Percentiles rank a stretch among this genome's conserved stretches.
Conservation (phyloP, 345 rosid genomes). For the Balakata baccata region DNA sequence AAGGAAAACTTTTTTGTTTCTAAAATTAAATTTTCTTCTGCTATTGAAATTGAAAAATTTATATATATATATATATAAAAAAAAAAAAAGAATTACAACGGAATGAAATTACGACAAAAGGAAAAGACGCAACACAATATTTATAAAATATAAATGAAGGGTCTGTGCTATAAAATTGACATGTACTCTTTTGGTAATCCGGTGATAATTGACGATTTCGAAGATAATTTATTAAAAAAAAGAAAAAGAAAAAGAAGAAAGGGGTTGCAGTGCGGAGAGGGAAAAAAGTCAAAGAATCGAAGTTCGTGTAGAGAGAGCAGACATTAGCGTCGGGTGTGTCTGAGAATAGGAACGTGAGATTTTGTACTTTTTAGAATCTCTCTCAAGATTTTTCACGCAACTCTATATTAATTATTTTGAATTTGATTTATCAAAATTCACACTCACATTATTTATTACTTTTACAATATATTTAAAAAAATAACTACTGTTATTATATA, state of each 20-base stretch:
- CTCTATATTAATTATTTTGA: too few species aligned
- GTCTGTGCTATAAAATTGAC: background rate
- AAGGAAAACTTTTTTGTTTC: too few species aligned
- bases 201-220: background rate
- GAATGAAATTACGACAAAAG: background rate
- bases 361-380: constrained; percentile 12
- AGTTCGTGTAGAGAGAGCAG: constrained; percentile 1
- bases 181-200: background rate
- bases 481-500: too few species aligned
- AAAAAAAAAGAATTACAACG: too few species aligned
- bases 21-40: too few species aligned
- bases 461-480: too few species aligned
- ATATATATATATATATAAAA: too few species aligned
- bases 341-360: background rate
- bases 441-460: too few species aligned
- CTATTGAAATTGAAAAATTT: too few species aligned
- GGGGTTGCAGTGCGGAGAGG: too few species aligned
- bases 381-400: background rate
- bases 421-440: too few species aligned
- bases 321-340: too few species aligned
- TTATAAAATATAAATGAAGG: background rate
- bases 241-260: background rate
- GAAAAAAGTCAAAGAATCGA: constrained; percentile 7
- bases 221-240: background rate
- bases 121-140: background rate